These are phyloP conservation scores for Asterella californica DNA, from an alignment of 225 moss, liverwort and hornwort species.

Conservation along the genomic window DNA sequence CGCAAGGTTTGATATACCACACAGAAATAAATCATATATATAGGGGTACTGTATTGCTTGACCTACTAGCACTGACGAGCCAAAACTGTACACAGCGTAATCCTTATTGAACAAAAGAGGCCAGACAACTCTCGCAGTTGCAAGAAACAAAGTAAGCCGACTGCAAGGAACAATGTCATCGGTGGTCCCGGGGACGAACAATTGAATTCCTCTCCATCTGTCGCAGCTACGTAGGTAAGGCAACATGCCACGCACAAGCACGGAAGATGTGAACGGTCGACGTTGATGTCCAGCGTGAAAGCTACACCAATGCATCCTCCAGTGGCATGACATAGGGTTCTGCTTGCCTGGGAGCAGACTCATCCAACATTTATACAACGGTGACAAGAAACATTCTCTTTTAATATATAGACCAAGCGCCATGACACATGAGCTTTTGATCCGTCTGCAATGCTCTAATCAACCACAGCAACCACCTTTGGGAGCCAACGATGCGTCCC, in stretches of 20 bases:
- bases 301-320: constrained; percentile 15
- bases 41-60: constrained; percentile 10
- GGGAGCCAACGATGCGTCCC: constrained; percentile 47
- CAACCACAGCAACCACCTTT: constrained; percentile 66
- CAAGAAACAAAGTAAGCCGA: constrained; percentile 3
- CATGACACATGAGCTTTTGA: constrained; percentile 10
- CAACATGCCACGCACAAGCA: constrained; percentile 14
- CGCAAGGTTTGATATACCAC: constrained; percentile 4
- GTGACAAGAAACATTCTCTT: constrained; percentile 15
- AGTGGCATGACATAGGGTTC: constrained; percentile 7
- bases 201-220: constrained; percentile 11
- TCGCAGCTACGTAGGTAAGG: constrained; percentile 16
- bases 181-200: not conserved
- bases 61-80: constrained; percentile 17
- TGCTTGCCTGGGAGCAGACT: constrained; percentile 11
- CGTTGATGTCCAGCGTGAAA: constrained; percentile 9
- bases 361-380: constrained; percentile 15
- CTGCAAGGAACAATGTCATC: constrained; percentile 14
- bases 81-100: constrained; percentile 20
- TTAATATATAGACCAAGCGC: not conserved
- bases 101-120: constrained; percentile 17
- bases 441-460: constrained; percentile 10
- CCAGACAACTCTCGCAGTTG: constrained; percentile 16
- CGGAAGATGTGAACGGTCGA: constrained; percentile 9
- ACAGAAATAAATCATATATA: constrained; percentile 18